These are phyloP conservation scores for Platanthera guangdongensis DNA, from an alignment of 106 monocot species.

Conservation along the genomic window DNA sequence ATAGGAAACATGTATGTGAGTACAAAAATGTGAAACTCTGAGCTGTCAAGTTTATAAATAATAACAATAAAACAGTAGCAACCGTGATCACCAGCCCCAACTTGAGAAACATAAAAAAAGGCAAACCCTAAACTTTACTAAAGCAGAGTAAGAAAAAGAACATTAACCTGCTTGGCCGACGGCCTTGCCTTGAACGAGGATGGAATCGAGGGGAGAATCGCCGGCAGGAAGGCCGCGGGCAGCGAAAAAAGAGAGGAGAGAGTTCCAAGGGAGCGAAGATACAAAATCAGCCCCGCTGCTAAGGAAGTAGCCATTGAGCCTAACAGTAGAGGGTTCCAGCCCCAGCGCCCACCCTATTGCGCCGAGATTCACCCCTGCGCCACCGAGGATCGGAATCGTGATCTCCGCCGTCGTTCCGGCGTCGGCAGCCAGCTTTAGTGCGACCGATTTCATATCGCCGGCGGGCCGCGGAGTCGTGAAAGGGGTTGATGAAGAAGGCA, in stretches of 20 bases:
- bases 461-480: neutral
- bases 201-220: slow-evolving; percentile 9
- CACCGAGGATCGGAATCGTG: neutral
- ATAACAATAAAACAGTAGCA: neutral
- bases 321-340: slow-evolving; percentile 32
- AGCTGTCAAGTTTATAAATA: neutral
- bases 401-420: neutral
- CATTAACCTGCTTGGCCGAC: neutral
- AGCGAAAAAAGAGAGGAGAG: slow-evolving; percentile 46
- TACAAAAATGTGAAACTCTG: neutral
- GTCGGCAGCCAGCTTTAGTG: neutral
- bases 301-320: slow-evolving; percentile 42
- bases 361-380: slow-evolving; percentile 30
- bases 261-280: slow-evolving; percentile 31
- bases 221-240: slow-evolving; percentile 38
- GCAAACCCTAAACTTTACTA: neutral
- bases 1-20: neutral
- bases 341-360: slow-evolving; percentile 29
- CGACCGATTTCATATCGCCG: neutral
- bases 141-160: neutral
- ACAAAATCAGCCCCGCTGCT: slow-evolving; percentile 25
- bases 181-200: slow-evolving; percentile 35
- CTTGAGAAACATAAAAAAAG: neutral
- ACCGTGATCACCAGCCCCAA: neutral
- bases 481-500: neutral